These are phyloP conservation scores for Rhododendron griersonianum DNA, from an alignment of 148 eudicot species.

Conservation along the genomic window DNA sequence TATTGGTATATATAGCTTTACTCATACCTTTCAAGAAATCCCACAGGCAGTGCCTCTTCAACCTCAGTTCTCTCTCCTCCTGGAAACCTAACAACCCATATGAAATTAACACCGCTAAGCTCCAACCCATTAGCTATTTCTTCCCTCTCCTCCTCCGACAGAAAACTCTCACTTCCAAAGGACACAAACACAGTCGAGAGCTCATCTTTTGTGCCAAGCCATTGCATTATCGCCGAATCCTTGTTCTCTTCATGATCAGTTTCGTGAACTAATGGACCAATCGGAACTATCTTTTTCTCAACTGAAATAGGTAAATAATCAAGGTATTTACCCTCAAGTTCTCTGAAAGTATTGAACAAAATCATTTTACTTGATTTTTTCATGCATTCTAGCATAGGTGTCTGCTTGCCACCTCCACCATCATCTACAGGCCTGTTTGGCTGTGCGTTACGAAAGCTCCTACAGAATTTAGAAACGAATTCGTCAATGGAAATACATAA, in stretches of 20 bases:
- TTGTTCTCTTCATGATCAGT: background rate
- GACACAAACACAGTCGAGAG: slow-evolving; percentile 18
- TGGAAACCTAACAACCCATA: slow-evolving; percentile 25
- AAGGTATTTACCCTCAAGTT: slow-evolving; percentile 17
- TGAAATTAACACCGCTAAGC: slow-evolving; percentile 19
- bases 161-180: slow-evolving; percentile 26
- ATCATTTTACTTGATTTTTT: background rate
- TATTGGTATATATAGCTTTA: too few relatives aligned
- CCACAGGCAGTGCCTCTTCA: slow-evolving; percentile 23
- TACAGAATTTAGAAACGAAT: too few relatives aligned
- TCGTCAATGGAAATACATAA: too few relatives aligned
- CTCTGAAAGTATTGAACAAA: slow-evolving; percentile 11
- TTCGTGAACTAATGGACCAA: slow-evolving; percentile 20
- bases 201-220: slow-evolving; percentile 16
- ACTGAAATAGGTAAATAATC: slow-evolving; percentile 9
- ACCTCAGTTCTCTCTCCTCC: background rate
- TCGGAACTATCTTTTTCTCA: slow-evolving; percentile 12
- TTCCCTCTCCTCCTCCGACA: slow-evolving; percentile 14
- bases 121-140: slow-evolving; percentile 29
- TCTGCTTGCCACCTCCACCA: too few relatives aligned
- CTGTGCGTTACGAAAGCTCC: too few relatives aligned
- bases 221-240: slow-evolving; percentile 9
- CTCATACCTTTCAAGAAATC: slow-evolving; percentile 15
- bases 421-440: too few relatives aligned
- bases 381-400: too few relatives aligned